Evolutionary conservation across 2,329 filamentous ascomycete species (phyloP).

Genomic region (Graphium sp.): DNA sequence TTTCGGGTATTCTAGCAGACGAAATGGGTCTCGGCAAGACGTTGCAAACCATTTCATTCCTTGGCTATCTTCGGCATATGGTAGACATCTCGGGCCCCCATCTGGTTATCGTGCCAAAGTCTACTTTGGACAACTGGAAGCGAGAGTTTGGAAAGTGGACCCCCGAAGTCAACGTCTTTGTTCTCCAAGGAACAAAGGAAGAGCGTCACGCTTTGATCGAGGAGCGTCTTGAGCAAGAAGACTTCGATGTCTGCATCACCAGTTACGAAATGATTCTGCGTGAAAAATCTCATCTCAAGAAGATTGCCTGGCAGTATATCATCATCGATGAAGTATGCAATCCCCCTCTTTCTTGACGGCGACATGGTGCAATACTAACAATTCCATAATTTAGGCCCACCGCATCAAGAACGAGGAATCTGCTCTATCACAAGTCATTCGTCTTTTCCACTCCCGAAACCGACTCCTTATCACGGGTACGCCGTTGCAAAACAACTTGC

Average conservation of each 20-base stretch:
- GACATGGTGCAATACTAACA: conserved; percentile 3
- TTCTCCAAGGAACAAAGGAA: conserved; percentile 89
- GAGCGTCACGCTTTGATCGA: conserved; percentile 79
- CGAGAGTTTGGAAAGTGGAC: conserved; percentile 90
- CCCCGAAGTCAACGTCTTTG: conserved; percentile 83
- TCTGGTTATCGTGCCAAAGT: conserved; percentile 84
- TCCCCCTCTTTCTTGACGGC: not conserved
- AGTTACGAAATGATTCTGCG: conserved; percentile 98
- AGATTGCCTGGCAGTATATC: conserved; percentile 99
- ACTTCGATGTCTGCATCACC: conserved; percentile 95
- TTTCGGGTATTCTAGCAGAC: conserved; percentile 91
- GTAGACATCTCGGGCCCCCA: conserved; percentile 83
- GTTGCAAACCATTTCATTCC: conserved; percentile 88
- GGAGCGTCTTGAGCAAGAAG: conserved; percentile 78
- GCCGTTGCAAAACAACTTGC: conserved; percentile 91
- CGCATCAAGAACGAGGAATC: conserved; percentile 99
- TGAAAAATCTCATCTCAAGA: conserved; percentile 87
- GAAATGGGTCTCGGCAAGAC: conserved; percentile 99
- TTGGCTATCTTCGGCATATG: conserved; percentile 86
- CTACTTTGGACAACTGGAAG: conserved; percentile 96
- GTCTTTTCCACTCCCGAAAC: conserved; percentile 89
- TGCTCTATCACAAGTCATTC: conserved; percentile 88
- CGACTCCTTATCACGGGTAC: conserved; percentile 92
- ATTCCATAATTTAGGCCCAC: conserved; percentile 41
- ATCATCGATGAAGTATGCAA: conserved; percentile 67